These are phyloP conservation scores for Aureobasidium lini DNA, from an alignment of 2,329 filamentous ascomycete genomes.

Conservation along the genomic window DNA sequence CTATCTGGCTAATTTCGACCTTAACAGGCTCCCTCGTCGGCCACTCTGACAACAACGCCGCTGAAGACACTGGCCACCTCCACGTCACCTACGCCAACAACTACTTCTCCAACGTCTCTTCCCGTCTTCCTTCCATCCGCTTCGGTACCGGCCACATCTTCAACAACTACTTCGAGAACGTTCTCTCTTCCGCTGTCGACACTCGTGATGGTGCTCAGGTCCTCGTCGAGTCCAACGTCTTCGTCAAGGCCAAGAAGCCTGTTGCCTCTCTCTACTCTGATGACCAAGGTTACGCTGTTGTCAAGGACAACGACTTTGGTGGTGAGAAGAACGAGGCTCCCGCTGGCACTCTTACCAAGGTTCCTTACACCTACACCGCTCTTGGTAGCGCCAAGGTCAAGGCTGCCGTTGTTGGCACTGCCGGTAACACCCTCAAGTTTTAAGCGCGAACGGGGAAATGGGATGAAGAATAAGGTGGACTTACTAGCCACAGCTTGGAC, in stretches of 20 bases:
- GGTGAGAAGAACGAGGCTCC: conserved; percentile 25
- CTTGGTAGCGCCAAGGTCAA: conserved; percentile 30
- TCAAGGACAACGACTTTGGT: conserved; percentile 34
- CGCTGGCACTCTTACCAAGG: conserved; percentile 27
- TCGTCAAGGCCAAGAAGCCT: conserved; percentile 27
- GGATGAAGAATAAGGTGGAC: no score
- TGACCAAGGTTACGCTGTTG: conserved; percentile 30
- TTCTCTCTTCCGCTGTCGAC: conserved; percentile 33
- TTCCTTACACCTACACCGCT: conserved; percentile 29
- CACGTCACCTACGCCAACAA: conserved; percentile 61
- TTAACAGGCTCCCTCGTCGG: conserved; percentile 42
- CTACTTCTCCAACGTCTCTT: conserved; percentile 58
- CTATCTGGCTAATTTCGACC: neutral
- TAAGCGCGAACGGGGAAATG: neutral
- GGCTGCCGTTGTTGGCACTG: conserved; percentile 32
- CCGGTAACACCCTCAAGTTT: conserved; percentile 27
- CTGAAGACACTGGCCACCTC: conserved; percentile 54
- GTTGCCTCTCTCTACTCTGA: conserved; percentile 28
- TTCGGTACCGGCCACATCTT: conserved; percentile 60
- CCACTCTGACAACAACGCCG: conserved; percentile 52
- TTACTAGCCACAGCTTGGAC: no score
- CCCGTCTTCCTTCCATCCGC: conserved; percentile 54
- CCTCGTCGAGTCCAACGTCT: conserved; percentile 37
- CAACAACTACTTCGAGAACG: conserved; percentile 39
- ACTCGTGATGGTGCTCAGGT: conserved; percentile 36